Percentiles rank a stretch among this genome's conserved stretches.
These are phyloP conservation scores for Tetraselmis chui DNA, from an alignment of 139 green algal genomes.

Conservation along the genomic window DNA sequence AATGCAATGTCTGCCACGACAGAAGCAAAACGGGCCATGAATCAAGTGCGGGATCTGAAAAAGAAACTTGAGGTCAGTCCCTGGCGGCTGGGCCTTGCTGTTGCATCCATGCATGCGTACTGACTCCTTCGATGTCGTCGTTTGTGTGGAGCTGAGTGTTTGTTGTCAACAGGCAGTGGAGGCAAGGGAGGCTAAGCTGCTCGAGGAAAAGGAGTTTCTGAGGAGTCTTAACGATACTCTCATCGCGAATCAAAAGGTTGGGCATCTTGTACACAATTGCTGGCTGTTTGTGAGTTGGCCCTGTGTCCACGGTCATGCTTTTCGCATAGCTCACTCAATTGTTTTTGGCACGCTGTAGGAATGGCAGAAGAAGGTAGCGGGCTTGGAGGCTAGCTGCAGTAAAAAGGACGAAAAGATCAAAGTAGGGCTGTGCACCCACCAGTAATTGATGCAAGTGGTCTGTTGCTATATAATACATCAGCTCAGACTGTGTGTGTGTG, in stretches of 20 bases:
- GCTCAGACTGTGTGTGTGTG: no score
- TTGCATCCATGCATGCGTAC: no score
- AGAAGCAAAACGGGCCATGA: neutral
- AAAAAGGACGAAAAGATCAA: neutral
- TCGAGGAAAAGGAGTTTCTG: conserved; percentile 67
- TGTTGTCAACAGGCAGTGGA: conserved; percentile 21
- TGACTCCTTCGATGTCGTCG: no score
- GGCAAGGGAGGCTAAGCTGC: conserved; percentile 21
- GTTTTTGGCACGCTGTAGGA: neutral
- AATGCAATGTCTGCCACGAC: neutral
- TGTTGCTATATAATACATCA: no score
- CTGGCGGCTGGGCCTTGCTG: no score
- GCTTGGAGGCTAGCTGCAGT: neutral
- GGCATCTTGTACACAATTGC: conserved; percentile 30
- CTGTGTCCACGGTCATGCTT: conserved; percentile 2
- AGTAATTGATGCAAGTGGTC: no score
- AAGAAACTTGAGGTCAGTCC: neutral
- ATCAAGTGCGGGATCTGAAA: neutral
- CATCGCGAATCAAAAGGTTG: conserved; percentile 51
- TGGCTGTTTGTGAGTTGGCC: conserved; percentile 25
- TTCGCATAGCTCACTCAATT: neutral
- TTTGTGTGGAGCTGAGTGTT: no score
- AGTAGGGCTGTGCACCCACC: no score
- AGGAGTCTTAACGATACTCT: conserved; percentile 61
- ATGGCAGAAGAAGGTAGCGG: neutral